phyloP scores from a whole-genome alignment of 192 early-diverging fungal genomes.

The Backusella luteola region DNA sequence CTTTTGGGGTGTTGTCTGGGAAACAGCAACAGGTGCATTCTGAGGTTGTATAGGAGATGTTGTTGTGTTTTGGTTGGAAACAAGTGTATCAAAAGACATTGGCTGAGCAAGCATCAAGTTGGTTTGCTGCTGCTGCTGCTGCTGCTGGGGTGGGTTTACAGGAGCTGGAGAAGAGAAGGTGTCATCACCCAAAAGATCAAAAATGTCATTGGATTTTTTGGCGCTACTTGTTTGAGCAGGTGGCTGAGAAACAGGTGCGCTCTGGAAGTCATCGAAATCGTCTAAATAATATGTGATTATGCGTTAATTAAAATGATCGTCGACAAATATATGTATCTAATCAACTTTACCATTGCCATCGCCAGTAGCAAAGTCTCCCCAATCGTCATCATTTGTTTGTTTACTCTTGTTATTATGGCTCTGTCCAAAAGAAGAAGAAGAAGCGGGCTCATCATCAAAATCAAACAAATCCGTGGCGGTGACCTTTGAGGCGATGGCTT shows the following conservation, averaged over 20 bases:
- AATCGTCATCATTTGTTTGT: conserved; percentile 61
- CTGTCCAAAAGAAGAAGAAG: conserved; percentile 16
- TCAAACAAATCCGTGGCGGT: conserved; percentile 59
- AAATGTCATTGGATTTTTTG: conserved; percentile 28
- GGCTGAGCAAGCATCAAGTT: conserved; percentile 11
- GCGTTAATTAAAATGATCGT: too few relatives aligned
- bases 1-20: neutral
- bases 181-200: conserved; percentile 35
- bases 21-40: neutral
- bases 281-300: conserved; percentile 27
- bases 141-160: neutral
- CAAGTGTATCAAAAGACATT: conserved; percentile 14
- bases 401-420: neutral
- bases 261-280: conserved; percentile 71
- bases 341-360: conserved; percentile 20
- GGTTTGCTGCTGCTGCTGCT: conserved; percentile 9
- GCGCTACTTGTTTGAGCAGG: conserved; percentile 10
- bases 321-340: too few relatives aligned
- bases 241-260: conserved; percentile 39
- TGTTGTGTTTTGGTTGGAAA: neutral
- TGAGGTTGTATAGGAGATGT: conserved; percentile 8
- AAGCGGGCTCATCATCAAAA: conserved; percentile 52
- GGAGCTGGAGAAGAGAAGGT: conserved; percentile 5
- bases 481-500: neutral
- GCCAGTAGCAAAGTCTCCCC: conserved; percentile 69